A percentile compares a stretch with the other conserved stretches of the same genome.
Evolutionary conservation across 2,329 filamentous ascomycete species (phyloP).

Genomic region (Immersiporthe knoxdaviesiana): DNA sequence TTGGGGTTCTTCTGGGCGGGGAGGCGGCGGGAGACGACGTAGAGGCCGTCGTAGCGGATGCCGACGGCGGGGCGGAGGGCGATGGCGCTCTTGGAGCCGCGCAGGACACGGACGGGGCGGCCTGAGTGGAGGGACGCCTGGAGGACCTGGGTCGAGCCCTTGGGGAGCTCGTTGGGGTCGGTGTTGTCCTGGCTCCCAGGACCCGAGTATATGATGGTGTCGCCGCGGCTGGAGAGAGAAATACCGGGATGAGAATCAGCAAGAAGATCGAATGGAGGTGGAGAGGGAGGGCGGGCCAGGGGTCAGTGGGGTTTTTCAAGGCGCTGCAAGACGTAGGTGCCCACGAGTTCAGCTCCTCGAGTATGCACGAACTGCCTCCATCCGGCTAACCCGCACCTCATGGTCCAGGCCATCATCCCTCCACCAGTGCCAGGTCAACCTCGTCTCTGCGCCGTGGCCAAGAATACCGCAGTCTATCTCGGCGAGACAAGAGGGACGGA

Average conservation of each 20-base stretch:
- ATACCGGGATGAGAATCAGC: constrained; percentile 3
- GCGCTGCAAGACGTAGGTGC: no score
- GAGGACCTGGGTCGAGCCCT: constrained; percentile 32
- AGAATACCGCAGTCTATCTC: no score
- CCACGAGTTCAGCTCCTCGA: no score
- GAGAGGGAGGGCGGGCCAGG: no score
- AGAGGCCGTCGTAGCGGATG: constrained; percentile 44
- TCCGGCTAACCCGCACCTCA: no score
- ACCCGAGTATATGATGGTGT: constrained; percentile 36
- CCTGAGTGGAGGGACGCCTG: constrained; percentile 27
- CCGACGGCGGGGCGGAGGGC: constrained; percentile 34
- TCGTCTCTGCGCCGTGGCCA: no score
- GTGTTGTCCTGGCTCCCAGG: constrained; percentile 33
- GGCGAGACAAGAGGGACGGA: no score
- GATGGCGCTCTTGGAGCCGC: constrained; percentile 30
- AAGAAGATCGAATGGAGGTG: neutral
- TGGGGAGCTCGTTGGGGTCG: constrained; percentile 6
- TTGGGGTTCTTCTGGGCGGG: constrained; percentile 26
- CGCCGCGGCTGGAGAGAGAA: constrained; percentile 26
- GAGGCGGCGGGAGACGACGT: constrained; percentile 31
- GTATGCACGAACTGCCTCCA: no score
- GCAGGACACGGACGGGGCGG: constrained; percentile 38
- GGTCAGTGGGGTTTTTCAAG: no score
- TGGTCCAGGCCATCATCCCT: no score
- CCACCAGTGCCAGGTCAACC: no score